Evolutionary conservation across 2,329 filamentous ascomycete genomes (phyloP).

Genomic region (Paraphaeosphaeria minitans): DNA sequence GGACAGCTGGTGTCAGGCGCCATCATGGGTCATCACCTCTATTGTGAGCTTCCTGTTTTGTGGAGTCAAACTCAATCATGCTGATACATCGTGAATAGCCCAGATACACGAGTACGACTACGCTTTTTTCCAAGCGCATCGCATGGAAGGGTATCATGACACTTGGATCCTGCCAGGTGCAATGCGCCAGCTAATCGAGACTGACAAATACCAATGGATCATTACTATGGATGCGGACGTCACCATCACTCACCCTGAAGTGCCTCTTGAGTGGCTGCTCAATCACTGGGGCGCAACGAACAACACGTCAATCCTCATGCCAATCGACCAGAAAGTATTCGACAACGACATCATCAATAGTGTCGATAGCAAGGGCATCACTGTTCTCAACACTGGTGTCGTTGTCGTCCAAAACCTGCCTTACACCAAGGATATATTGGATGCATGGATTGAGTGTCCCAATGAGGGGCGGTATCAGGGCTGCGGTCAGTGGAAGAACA

Average conservation of each 20-base stretch:
- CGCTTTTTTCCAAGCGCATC: constrained; percentile 44
- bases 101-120: constrained; percentile 53
- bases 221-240: constrained; percentile 55
- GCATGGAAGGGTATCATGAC: constrained; percentile 35
- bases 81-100: constrained; percentile 19
- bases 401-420: constrained; percentile 43
- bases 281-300: constrained; percentile 53
- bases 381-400: constrained; percentile 49
- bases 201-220: constrained; percentile 49
- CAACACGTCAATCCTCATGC: constrained; percentile 49
- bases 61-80: neutral
- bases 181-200: constrained; percentile 44
- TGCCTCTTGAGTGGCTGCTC: constrained; percentile 57
- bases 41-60: constrained; percentile 29
- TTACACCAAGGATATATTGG: constrained; percentile 32
- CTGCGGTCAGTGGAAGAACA: constrained; percentile 34
- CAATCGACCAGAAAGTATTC: constrained; percentile 26
- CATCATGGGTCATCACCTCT: constrained; percentile 49
- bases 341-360: constrained; percentile 31
- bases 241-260: constrained; percentile 48
- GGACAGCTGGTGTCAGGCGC: constrained; percentile 44
- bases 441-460: constrained; percentile 40
- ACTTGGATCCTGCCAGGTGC: constrained; percentile 53
- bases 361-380: constrained; percentile 42
- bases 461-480: constrained; percentile 30